Evolutionary conservation across 345 rosid genomes (phyloP), one percentile per base, ranked within the genome.

Genomic region (Bruguiera sexangula): DNA sequence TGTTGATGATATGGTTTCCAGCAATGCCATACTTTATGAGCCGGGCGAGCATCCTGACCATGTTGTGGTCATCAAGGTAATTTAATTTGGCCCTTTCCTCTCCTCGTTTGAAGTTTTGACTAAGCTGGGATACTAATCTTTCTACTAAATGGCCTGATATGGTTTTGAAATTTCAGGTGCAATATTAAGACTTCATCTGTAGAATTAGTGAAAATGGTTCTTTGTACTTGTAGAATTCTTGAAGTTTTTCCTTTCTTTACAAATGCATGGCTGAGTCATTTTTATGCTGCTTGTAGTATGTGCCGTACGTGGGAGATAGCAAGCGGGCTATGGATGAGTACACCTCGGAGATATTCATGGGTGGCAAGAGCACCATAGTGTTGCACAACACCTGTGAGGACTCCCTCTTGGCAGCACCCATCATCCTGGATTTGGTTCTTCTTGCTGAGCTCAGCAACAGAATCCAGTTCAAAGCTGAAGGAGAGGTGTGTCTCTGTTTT

Each of bases 301-400:
- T 95, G 76, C 97, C 97, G 3, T 92, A 87, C 76, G 96, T 95
- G 5, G 97, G 83, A n/a, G 99, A 95, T 76, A 89, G 97, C 88
- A 92, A 95, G 90, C 87, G 97, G 68, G 99, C 99, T 43, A 88
- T 92, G 97, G 99, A 95, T 74, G 99, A 95, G 80, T 95, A 92
- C 84, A 90, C 93, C 43, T 95, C 99, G 46, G 99, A 95, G 86
- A 92, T 92, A 57, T 95, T 95, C 89, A 86, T 92, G 96, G 99
- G 99, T 68, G 99, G 99, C 46, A 83, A 70, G 78, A 95, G 48
- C 90, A 95, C 99, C 4, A 95, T 95, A 50, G 94, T 88, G 74
- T 64, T 95, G 77, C 99, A 92, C 83, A 95, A 95, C 82, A 92
- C 98, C 0, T 92, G 99, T 34, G 99, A 92, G 80, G 99, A 92